Evolutionary conservation across 352 stramenopile species (phyloP), one percentile per base, ranked within the genome.

Genomic region (Phytophthora fragariaefolia): DNA sequence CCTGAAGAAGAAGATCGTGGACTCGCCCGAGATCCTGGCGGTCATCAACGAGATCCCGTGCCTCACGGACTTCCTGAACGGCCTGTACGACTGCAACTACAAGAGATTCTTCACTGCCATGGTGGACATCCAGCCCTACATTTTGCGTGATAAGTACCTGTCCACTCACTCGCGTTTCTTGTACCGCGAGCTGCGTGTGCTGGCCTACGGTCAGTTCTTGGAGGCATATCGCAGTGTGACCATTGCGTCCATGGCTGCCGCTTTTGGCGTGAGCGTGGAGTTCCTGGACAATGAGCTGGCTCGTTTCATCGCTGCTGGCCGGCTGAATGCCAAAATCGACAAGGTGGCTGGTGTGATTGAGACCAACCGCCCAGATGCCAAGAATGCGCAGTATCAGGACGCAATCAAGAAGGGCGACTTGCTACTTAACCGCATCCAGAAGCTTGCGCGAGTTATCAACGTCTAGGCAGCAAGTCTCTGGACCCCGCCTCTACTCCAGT

Each of bases 351-450:
- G 96, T 32, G 96, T 99, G 26, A 98, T 99, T 61, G 96, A 99
- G 73, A 99, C 96, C n/a, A 99, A 98, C 74, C 90, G 97, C 45
- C 95, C 97, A 1, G 97, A 99, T 86, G 89, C 92, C 63, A 99
- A 99, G 83, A 99, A 99, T 83, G 94, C 96, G 17, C 96, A 99
- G 78, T 99, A 99, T 79, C 91, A 98, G 77, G 92, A 97, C 53
- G 97, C 98, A 57, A 99, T 99, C 79, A 98, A 99, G 87, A 96
- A 99, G 80, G 97, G 97, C 57, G 98, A 99, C 85, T 74, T 98
- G 71, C 79, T 99, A 66, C 84, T 99, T 38, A 99, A 99, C 82
- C 85, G 96, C 59, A 98, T 99, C 67, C 97, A 99, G 82, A 99
- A 99, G 74, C 85, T 99, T 45, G 95, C 96, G 45, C 91, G 97